phyloP scores from a whole-genome alignment of 1,284 basidiomycete species.

The Cryptococcus neoformans region DNA sequence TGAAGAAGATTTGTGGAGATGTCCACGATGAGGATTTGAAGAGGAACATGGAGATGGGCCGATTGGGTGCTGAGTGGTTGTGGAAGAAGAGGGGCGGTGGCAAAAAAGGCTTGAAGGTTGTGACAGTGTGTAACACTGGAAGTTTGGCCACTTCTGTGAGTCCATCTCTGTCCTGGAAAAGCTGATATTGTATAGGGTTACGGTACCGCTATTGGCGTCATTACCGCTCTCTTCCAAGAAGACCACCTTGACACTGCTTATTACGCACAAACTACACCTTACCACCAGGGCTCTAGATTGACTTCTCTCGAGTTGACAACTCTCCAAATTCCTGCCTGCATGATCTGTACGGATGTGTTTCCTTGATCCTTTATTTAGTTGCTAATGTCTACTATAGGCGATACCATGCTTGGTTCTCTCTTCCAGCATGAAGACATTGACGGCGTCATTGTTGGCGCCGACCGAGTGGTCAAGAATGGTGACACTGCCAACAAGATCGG shows the following conservation, averaged over 20 bases:
- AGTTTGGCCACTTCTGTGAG: conserved; percentile 84
- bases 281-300: conserved; percentile 76
- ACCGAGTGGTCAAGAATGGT: conserved; percentile 81
- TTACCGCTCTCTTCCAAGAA: conserved; percentile 78
- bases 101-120: conserved; percentile 62
- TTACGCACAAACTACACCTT: conserved; percentile 85
- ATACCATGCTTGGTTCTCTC: conserved; percentile 89
- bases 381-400: conserved; percentile 49
- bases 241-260: conserved; percentile 73
- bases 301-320: conserved; percentile 83
- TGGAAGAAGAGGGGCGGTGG: conserved; percentile 53
- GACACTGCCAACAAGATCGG: conserved; percentile 95
- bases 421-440: conserved; percentile 83
- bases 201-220: conserved; percentile 88
- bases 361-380: background rate
- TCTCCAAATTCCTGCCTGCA: conserved; percentile 75
- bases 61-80: conserved; percentile 80
- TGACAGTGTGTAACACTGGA: conserved; percentile 96
- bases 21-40: conserved; percentile 81
- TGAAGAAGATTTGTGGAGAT: conserved; percentile 56
- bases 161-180: conserved; percentile 6
- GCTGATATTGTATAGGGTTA: conserved; percentile 62
- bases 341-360: conserved; percentile 60
- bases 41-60: conserved; percentile 76
- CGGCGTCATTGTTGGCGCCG: conserved; percentile 80